These are phyloP conservation scores for Williopsis jadinii DNA, from an alignment of 1,139 yeast genomes.

Conservation along the genomic window DNA sequence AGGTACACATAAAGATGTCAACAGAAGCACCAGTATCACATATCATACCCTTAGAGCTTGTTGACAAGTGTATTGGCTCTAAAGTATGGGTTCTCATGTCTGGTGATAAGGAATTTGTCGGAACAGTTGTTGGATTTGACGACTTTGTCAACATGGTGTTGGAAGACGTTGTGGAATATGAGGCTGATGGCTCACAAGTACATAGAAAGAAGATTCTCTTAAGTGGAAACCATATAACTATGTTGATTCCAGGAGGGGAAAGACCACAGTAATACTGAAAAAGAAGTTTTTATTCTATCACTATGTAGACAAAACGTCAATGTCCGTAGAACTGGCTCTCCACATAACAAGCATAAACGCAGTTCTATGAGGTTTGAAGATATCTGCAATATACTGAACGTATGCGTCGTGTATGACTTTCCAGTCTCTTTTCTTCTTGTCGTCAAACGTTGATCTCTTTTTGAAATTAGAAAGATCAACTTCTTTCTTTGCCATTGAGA, in stretches of 20 bases:
- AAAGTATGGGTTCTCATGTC: constrained; percentile 73
- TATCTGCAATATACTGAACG: constrained; percentile 46
- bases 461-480: constrained; percentile 10
- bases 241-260: constrained; percentile 53
- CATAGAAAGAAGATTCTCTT: constrained; percentile 63
- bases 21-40: constrained; percentile 7
- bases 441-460: constrained; percentile 26
- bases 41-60: constrained; percentile 71
- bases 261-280: constrained; percentile 4
- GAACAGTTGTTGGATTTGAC: constrained; percentile 86
- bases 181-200: constrained; percentile 31
- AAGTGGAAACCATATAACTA: constrained; percentile 84
- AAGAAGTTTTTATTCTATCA: background rate
- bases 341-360: constrained; percentile 69
- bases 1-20: background rate
- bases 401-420: constrained; percentile 54
- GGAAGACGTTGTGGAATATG: constrained; percentile 67
- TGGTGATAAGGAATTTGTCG: constrained; percentile 71
- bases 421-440: constrained; percentile 42
- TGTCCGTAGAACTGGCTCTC: constrained; percentile 56
- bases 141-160: constrained; percentile 92
- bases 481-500: constrained; percentile 34
- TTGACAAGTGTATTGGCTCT: constrained; percentile 83
- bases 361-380: constrained; percentile 61
- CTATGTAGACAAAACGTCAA: constrained; percentile 36